Conservation (phyloP, 208 protist species). For the Trypanosoma lewisi region DNA sequence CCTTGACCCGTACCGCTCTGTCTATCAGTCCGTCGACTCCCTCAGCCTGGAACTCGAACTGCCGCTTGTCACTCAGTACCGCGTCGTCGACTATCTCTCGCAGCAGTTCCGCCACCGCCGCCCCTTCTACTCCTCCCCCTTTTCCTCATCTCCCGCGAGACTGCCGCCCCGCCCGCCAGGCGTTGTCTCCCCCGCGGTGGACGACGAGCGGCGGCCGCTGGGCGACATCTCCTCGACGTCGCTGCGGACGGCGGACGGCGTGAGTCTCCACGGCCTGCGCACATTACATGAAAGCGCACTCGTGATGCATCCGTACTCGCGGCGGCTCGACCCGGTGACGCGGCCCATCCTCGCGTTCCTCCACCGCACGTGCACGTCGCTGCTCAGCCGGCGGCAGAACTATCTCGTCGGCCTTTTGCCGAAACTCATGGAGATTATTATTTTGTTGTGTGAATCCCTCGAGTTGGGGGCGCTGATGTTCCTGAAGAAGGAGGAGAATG, state of each 20-base stretch:
- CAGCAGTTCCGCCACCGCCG: slow-evolving; percentile 9
- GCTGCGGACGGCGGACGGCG: slow-evolving; percentile 13
- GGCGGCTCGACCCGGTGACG: slow-evolving; percentile 13
- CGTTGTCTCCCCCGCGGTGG: neutral
- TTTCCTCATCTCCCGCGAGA: too few relatives aligned
- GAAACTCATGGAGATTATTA: slow-evolving; percentile 30
- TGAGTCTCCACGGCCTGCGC: slow-evolving; percentile 4
- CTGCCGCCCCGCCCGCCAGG: slow-evolving; percentile 6
- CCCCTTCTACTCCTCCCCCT: neutral
- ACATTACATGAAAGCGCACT: neutral
- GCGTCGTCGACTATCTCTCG: slow-evolving; percentile 20
- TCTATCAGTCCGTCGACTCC: slow-evolving; percentile 19
- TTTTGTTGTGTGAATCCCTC: slow-evolving; percentile 16
- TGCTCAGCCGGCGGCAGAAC: slow-evolving; percentile 27
- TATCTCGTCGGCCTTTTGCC: slow-evolving; percentile 17
- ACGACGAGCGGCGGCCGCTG: neutral
- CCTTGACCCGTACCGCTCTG: neutral
- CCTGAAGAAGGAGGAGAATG: neutral
- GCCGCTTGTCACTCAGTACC: slow-evolving; percentile 20
- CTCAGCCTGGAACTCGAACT: slow-evolving; percentile 23
- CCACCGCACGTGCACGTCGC: slow-evolving; percentile 6
- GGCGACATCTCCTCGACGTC: slow-evolving; percentile 18
- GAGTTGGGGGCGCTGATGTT: slow-evolving; percentile 7
- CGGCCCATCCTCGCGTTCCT: slow-evolving; percentile 20
- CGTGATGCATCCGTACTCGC: slow-evolving; percentile 20